phyloP scores from a whole-genome alignment of 1,284 basidiomycete genomes.

The Coniferiporia weirii region DNA sequence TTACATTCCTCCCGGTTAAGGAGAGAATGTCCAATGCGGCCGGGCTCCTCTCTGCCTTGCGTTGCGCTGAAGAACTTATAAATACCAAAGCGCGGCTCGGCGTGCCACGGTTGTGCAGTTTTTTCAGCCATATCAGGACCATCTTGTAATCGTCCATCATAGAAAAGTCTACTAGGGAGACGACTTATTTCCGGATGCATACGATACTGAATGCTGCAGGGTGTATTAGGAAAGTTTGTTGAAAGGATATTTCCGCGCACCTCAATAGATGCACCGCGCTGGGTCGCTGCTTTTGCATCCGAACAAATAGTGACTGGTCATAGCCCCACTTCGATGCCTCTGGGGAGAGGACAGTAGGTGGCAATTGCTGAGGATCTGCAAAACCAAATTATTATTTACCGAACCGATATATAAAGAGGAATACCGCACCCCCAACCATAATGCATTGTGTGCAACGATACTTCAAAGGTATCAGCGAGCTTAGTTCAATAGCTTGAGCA shows the following conservation, averaged over 20 bases:
- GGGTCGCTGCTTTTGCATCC: slow-evolving; percentile 76
- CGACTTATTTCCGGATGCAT: slow-evolving; percentile 97
- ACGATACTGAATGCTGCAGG: slow-evolving; percentile 89
- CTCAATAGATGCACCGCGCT: slow-evolving; percentile 88
- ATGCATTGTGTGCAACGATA: slow-evolving; percentile 84
- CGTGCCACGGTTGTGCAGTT: slow-evolving; percentile 87
- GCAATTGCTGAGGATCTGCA: slow-evolving; percentile 92
- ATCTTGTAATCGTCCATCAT: slow-evolving; percentile 76
- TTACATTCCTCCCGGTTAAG: slow-evolving; percentile 77
- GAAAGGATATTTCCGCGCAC: slow-evolving; percentile 36
- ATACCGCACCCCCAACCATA: slow-evolving; percentile 82
- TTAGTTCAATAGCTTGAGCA: slow-evolving; percentile 94
- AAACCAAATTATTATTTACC: not conserved
- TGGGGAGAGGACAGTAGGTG: slow-evolving; percentile 92
- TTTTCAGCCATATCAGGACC: slow-evolving; percentile 86
- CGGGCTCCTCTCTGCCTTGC: slow-evolving; percentile 50
- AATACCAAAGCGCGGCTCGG: slow-evolving; percentile 71
- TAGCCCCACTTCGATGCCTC: slow-evolving; percentile 81
- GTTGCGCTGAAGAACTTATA: slow-evolving; percentile 88
- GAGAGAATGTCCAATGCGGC: slow-evolving; percentile 60
- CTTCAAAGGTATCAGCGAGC: slow-evolving; percentile 94
- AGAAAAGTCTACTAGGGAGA: slow-evolving; percentile 89
- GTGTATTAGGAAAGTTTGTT: slow-evolving; percentile 16
- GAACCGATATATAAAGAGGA: not conserved
- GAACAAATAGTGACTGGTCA: slow-evolving; percentile 91